Percentiles rank a stretch among this genome's conserved stretches.
Conservation (phyloP, 495 filamentous ascomycete species). For the Bombardia bombarda region DNA sequence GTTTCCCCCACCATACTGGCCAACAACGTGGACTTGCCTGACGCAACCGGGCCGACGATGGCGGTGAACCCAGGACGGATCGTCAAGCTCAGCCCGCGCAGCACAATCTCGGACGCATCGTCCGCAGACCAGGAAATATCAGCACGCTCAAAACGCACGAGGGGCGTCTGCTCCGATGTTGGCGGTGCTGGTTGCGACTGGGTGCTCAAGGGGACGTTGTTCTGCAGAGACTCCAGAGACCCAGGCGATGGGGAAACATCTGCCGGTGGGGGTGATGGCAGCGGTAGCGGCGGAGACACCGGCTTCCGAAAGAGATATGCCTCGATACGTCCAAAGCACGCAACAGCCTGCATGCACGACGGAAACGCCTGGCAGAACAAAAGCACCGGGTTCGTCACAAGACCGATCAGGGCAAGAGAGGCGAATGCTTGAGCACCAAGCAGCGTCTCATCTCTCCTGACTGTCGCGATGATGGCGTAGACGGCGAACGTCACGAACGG, state of each 20-base stretch:
- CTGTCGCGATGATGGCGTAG: slow-evolving; percentile 18
- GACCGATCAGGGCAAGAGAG: slow-evolving; percentile 47
- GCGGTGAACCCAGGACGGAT: slow-evolving; percentile 4
- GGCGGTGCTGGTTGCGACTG: too few species aligned
- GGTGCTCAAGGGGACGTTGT: too few species aligned
- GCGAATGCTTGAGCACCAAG: slow-evolving; percentile 44
- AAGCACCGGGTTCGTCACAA: slow-evolving; percentile 29
- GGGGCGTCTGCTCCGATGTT: too few species aligned
- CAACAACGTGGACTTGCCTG: slow-evolving; percentile 28
- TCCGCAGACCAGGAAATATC: too few species aligned
- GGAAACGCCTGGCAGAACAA: background rate
- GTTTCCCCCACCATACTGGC: slow-evolving; percentile 24
- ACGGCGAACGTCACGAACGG: slow-evolving; percentile 20
- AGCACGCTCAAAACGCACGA: too few species aligned
- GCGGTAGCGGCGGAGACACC: background rate
- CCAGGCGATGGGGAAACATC: too few species aligned
- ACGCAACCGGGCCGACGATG: slow-evolving; percentile 26
- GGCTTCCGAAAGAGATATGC: background rate
- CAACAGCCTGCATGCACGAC: background rate
- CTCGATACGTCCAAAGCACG: background rate
- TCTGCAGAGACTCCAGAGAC: too few species aligned
- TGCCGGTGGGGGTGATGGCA: too few species aligned
- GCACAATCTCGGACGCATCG: too few species aligned
- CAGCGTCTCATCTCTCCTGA: slow-evolving; percentile 21
- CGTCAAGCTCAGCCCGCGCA: background rate